Evolutionary conservation across 345 rosid genomes (phyloP), one percentile per base, ranked within the genome.

Genomic region (Brassica incana): DNA sequence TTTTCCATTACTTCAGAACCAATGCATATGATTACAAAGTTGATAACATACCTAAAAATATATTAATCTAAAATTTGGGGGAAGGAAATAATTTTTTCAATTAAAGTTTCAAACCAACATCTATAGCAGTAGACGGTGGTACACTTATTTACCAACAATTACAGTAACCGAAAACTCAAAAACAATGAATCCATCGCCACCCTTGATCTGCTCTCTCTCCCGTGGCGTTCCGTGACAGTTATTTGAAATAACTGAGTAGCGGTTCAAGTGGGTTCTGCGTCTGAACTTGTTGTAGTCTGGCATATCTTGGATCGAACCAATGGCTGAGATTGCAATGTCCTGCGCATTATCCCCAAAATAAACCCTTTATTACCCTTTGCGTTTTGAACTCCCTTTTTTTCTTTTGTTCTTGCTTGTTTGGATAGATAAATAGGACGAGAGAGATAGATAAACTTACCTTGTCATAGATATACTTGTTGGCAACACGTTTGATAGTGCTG

Each of bases 241-340:
- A 5, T 72, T 12, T 65, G 20, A 18, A 18, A 18, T 18, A 18
- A 18, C 20, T 18, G 0, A 96, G 88, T 96, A 92, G 25, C 97
- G 88, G 92, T 88, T 89, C 92, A 91, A 86, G 94, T 92, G 93
- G 70, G 99, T 96, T 75, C 98, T 91, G 86, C 98, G 98, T 86
- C 98, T 88, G 94, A 96, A 96, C 92, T 95, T 92, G 87, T 90
- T 93, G 90, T 96, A 96, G 81, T 96, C 97, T 0, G 92, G 97
- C 81, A 96, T 79, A 12, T 86, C 87, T 77, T 90, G 97, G 87
- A 96, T 84, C 15, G 99, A 97, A 3, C 99, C 99, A 89, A 92
- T 89, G 16, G 97, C 97, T 23, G 97, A 92, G 77, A 96, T 93
- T 38, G 95, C 98, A 68, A 96, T 60, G 86, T 96, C 99, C 99